Evolutionary conservation across 1,284 basidiomycete genomes (phyloP), one percentile per base, ranked within the genome.

Genomic region (Ceratobasidium sp.): DNA sequence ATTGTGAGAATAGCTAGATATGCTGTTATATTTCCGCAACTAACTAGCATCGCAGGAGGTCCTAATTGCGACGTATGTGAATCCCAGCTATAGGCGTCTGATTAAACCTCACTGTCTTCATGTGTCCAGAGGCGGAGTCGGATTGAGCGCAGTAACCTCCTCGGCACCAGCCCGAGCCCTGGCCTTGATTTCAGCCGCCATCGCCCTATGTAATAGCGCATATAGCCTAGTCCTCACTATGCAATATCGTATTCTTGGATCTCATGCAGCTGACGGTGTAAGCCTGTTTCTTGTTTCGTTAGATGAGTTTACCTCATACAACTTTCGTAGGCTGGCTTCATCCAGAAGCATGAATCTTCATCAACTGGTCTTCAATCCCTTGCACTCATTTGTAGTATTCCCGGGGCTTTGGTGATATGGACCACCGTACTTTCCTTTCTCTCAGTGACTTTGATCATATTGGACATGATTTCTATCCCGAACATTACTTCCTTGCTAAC

Each of bases 261-360:
- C 23, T 9, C 62, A 62, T 42, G 73, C 73, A 0, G 73, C 73
- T 3, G 73, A 75, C 44, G 73, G 61, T 12, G 73, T 66, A 40
- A 52, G 73, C 56, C 3, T 13, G 4, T n/a, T 48, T 10, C 15
- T 12, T 13, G 33, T 12, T 15, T 61, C 48, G 7, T 5, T 23
- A 23, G 10, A 26, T 10, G 44, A 9, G 42, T n/a, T 48, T 12
- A 26, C 3, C 28, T n/a, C 38, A 56, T 20, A 13, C 9, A 5
- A 12, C 20, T 10, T 44, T 20, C 9, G 20, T 23, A 75, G 73
- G 73, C 73, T 17, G 23, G 20, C 9, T 75, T 65, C 28, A 75
- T 75, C 42, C 73, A 75, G 23, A 23, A 15, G 26, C 23, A 65
- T 26, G 73, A 75, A 56, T 42, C 61, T 0, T 7, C 40, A 17